Evolutionary conservation across 2,329 filamentous ascomycete species (phyloP).

Genomic region (Neonectria punicea): DNA sequence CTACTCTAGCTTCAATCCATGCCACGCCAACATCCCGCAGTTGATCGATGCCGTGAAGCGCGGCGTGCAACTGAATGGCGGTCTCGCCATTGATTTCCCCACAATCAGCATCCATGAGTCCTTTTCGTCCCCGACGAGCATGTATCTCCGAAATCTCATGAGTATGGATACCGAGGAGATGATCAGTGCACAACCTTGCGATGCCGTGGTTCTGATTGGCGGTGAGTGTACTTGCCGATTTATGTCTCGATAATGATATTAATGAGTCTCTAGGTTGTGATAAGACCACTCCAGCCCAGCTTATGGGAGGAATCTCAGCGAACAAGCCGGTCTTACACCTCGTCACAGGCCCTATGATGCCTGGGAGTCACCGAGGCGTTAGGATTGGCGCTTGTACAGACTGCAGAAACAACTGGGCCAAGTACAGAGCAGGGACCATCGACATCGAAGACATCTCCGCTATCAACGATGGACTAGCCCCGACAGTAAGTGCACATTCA

Average conservation of each 20-base stretch:
- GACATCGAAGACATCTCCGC: slow-evolving; percentile 77
- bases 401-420: slow-evolving; percentile 79
- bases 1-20: slow-evolving; percentile 78
- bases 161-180: slow-evolving; percentile 85
- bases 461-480: slow-evolving; percentile 78
- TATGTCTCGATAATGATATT: neutral
- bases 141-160: slow-evolving; percentile 81
- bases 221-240: slow-evolving; percentile 52
- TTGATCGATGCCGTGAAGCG: slow-evolving; percentile 77
- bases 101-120: slow-evolving; percentile 78
- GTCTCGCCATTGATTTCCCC: slow-evolving; percentile 76
- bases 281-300: slow-evolving; percentile 77
- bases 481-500: slow-evolving; percentile 62
- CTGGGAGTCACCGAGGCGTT: slow-evolving; percentile 71
- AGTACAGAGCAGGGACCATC: slow-evolving; percentile 71
- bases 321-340: slow-evolving; percentile 77
- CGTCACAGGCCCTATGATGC: slow-evolving; percentile 80
- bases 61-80: slow-evolving; percentile 73
- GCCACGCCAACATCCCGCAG: slow-evolving; percentile 77
- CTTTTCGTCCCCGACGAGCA: slow-evolving; percentile 77
- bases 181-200: slow-evolving; percentile 76
- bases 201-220: slow-evolving; percentile 74
- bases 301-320: slow-evolving; percentile 80
- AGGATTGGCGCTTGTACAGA: slow-evolving; percentile 80
- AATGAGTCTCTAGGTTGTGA: slow-evolving; percentile 66